Conservation (phyloP, 257 asterid species). For the Nicotiana paniculata region DNA sequence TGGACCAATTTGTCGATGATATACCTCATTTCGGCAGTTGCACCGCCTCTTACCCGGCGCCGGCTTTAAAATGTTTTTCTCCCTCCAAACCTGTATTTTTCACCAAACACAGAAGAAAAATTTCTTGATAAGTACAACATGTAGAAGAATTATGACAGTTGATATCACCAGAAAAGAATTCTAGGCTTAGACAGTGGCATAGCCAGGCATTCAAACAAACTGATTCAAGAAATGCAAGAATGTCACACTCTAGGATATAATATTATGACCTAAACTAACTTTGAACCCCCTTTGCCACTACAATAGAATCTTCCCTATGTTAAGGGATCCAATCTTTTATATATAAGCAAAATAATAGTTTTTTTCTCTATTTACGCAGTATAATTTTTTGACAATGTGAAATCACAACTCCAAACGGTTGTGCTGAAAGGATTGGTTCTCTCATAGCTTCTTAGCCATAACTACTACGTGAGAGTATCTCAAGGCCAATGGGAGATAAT, state of each 20-base stretch:
- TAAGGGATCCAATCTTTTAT: background rate
- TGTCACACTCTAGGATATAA: background rate
- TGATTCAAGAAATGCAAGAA: background rate
- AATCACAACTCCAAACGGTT: background rate
- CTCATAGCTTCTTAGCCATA: background rate
- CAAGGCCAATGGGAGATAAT: background rate
- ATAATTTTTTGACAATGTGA: background rate
- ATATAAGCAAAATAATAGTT: background rate
- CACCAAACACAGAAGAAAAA: background rate
- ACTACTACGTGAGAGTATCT: background rate
- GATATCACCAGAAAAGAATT: background rate
- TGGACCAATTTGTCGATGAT: conserved; percentile 98
- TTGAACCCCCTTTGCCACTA: background rate
- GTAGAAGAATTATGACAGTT: background rate
- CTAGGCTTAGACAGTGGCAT: background rate
- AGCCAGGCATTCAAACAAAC: background rate
- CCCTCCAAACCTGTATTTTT: conserved; percentile 86
- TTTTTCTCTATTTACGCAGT: background rate
- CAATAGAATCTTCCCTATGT: background rate
- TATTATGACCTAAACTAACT: background rate
- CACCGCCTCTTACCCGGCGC: conserved; percentile 97
- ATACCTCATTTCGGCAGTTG: conserved; percentile 95
- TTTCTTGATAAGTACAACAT: background rate
- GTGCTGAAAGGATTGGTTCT: background rate
- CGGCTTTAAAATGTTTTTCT: conserved; percentile 77